Evolutionary conservation across 1,284 basidiomycete species (phyloP).

Genomic region (Tremellales sp.): DNA sequence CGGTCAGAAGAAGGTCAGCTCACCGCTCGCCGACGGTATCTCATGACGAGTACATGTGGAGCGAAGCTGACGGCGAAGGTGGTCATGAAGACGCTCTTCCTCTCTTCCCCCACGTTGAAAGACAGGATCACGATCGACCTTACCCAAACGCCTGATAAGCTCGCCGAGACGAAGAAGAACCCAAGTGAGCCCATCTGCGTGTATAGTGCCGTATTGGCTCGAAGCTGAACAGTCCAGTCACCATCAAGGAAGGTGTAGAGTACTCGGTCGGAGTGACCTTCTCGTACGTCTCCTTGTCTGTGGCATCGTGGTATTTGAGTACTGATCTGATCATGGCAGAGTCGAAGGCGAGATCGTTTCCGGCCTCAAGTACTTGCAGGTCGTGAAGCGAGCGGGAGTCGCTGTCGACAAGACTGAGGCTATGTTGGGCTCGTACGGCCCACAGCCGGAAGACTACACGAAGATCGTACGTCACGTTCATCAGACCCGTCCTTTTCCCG

Average conservation of each 20-base stretch:
- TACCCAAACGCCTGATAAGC: constrained; percentile 40
- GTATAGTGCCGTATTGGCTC: not conserved
- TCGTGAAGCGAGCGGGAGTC: constrained; percentile 51
- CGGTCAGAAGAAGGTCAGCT: constrained; percentile 40
- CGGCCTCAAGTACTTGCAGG: constrained; percentile 54
- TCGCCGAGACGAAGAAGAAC: constrained; percentile 52
- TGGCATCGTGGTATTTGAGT: not conserved
- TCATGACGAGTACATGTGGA: not conserved
- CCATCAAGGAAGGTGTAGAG: constrained; percentile 55
- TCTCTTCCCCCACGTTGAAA: constrained; percentile 49
- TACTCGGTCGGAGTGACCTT: constrained; percentile 55
- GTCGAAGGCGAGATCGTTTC: constrained; percentile 54
- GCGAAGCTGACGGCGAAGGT: constrained; percentile 28
- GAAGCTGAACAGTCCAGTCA: constrained; percentile 32
- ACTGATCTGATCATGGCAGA: constrained; percentile 4
- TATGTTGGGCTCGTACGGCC: constrained; percentile 56
- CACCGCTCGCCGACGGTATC: not conserved
- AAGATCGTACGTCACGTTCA: constrained; percentile 44
- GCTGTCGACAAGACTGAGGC: constrained; percentile 45
- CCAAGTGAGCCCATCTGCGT: constrained; percentile 41
- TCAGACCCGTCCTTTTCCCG: not conserved
- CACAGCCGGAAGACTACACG: constrained; percentile 44
- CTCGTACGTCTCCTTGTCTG: constrained; percentile 21
- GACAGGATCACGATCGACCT: constrained; percentile 52
- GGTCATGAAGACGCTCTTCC: constrained; percentile 49